Conservation (phyloP, 129 eudicot genomes). For the Heracleum sosnowskyi region DNA sequence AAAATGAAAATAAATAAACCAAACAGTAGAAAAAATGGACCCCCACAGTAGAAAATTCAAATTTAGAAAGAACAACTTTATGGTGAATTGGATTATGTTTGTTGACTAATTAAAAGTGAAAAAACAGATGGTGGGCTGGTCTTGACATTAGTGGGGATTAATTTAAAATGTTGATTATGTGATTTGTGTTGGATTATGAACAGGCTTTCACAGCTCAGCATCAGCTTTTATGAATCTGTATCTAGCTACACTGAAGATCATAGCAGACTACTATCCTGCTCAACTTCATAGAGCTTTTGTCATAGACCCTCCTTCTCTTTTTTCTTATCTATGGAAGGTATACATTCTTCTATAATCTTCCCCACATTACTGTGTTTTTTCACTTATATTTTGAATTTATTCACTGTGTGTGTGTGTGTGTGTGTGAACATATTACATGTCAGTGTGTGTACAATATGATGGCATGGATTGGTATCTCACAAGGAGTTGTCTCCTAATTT, state of each 20-base stretch:
- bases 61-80: neutral
- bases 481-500: neutral
- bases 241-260: conserved; percentile 69
- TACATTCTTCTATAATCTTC: neutral
- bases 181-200: conserved; percentile 14
- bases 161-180: neutral
- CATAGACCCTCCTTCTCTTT: conserved; percentile 91
- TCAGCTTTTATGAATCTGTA: conserved; percentile 92
- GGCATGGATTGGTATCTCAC: neutral
- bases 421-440: neutral
- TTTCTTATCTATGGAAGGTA: conserved; percentile 99
- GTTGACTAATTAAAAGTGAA: conserved; percentile 10
- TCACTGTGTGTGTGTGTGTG: neutral
- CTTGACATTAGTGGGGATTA: neutral
- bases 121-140: neutral
- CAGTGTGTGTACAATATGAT: neutral
- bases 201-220: conserved; percentile 99
- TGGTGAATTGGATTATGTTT: neutral
- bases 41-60: neutral
- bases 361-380: neutral
- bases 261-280: conserved; percentile 81
- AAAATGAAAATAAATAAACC: neutral
- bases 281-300: conserved; percentile 82
- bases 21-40: neutral
- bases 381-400: neutral